Evolutionary conservation across 2,329 filamentous ascomycete species (phyloP).

Genomic region (Akanthomyces lecanii): DNA sequence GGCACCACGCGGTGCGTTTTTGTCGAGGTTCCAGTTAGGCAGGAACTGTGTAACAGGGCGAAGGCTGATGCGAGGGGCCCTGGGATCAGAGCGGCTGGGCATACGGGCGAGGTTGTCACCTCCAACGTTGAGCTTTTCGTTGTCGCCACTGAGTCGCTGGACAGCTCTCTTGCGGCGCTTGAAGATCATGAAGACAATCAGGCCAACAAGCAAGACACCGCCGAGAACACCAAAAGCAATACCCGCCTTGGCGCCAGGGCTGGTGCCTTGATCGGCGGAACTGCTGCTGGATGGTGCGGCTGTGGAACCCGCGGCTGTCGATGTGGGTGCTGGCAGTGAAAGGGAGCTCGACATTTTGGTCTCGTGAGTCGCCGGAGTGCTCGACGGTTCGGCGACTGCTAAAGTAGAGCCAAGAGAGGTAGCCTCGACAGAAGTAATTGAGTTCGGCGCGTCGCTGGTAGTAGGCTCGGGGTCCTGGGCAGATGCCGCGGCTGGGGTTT

Average conservation of each 20-base stretch:
- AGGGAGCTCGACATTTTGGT: neutral
- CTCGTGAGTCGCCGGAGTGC: neutral
- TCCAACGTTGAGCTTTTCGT: slow-evolving; percentile 57
- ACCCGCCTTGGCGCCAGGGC: slow-evolving; percentile 63
- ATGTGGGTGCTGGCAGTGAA: slow-evolving; percentile 4
- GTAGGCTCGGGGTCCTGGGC: slow-evolving; percentile 22
- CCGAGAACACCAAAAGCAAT: slow-evolving; percentile 78
- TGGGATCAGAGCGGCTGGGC: slow-evolving; percentile 19
- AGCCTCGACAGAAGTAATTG: slow-evolving; percentile 23
- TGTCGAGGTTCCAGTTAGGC: slow-evolving; percentile 56
- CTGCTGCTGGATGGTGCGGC: neutral
- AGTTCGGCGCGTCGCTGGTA: slow-evolving; percentile 18
- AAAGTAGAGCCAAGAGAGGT: slow-evolving; percentile 27
- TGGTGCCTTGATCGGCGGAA: slow-evolving; percentile 22
- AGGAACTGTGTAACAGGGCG: slow-evolving; percentile 81
- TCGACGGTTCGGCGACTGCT: neutral
- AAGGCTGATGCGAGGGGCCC: slow-evolving; percentile 78
- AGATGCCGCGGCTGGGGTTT: neutral
- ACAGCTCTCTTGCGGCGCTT: slow-evolving; percentile 66
- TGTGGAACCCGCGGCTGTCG: neutral
- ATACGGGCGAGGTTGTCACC: slow-evolving; percentile 20
- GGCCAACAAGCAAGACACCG: slow-evolving; percentile 60
- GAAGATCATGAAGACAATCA: slow-evolving; percentile 68
- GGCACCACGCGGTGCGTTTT: slow-evolving; percentile 36
- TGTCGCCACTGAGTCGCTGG: slow-evolving; percentile 43